phyloP scores from a whole-genome alignment of 345 rosid species.

The Noccaea bulbosa region DNA sequence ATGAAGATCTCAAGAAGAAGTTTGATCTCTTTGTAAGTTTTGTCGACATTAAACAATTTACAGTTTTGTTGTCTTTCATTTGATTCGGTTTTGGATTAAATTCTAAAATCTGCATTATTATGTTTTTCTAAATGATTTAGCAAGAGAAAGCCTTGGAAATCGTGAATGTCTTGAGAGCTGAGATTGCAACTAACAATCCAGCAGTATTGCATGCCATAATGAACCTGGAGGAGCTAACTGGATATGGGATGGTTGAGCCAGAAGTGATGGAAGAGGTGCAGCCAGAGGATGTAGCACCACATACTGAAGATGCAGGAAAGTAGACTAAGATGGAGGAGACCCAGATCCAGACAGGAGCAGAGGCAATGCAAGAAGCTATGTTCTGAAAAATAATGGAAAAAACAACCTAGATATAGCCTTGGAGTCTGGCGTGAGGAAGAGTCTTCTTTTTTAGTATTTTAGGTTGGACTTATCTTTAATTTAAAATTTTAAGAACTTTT shows the following conservation, averaged over 20 bases:
- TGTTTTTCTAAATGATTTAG: conserved; percentile 47
- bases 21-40: conserved; percentile 64
- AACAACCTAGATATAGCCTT: conserved; percentile 35
- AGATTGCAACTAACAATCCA: conserved; percentile 38
- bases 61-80: background rate
- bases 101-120: background rate
- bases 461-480: conserved; percentile 8
- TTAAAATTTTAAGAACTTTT: background rate
- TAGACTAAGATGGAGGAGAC: background rate
- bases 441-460: conserved; percentile 6
- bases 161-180: conserved; percentile 52
- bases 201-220: conserved; percentile 54
- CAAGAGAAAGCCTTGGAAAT: conserved; percentile 62
- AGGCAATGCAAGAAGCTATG: conserved; percentile 38
- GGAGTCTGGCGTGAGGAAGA: conserved; percentile 34
- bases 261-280: conserved; percentile 41
- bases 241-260: conserved; percentile 47
- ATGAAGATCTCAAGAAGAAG: conserved; percentile 63
- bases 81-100: background rate
- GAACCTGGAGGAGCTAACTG: conserved; percentile 68
- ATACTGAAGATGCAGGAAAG: conserved; percentile 1
- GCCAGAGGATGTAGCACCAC: conserved; percentile 15
- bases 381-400: conserved; percentile 21
- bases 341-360: conserved; percentile 15
- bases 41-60: background rate